phyloP scores from a whole-genome alignment of 495 filamentous ascomycete genomes.

The Penicillium desertorum region DNA sequence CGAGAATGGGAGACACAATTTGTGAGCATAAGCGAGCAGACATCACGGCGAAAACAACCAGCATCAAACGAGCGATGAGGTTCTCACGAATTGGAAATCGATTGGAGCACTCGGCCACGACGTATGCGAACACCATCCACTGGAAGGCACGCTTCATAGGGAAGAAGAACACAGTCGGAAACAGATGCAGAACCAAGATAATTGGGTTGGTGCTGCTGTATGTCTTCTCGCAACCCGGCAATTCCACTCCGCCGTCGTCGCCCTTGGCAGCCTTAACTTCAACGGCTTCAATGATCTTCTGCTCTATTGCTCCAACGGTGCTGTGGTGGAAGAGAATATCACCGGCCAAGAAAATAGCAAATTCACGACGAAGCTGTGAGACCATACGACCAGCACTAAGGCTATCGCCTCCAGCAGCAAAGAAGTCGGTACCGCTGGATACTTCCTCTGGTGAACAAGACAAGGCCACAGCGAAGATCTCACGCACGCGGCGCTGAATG shows the following conservation, averaged over 20 bases:
- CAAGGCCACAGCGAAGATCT: slow-evolving; percentile 31
- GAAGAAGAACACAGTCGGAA: slow-evolving; percentile 36
- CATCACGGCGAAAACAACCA: slow-evolving; percentile 33
- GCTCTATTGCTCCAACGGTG: slow-evolving; percentile 22
- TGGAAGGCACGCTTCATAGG: slow-evolving; percentile 39
- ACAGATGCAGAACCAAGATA: slow-evolving; percentile 38
- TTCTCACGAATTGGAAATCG: slow-evolving; percentile 22
- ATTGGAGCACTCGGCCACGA: slow-evolving; percentile 26
- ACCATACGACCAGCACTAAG: slow-evolving; percentile 43
- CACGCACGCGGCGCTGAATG: slow-evolving; percentile 29
- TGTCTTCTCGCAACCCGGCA: slow-evolving; percentile 29
- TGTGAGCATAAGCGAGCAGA: slow-evolving; percentile 27
- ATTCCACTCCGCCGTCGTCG: slow-evolving; percentile 11
- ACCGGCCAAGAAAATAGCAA: slow-evolving; percentile 36
- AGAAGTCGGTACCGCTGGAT: slow-evolving; percentile 38
- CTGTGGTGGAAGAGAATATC: slow-evolving; percentile 41
- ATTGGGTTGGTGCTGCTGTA: slow-evolving; percentile 41
- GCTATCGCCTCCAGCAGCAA: slow-evolving; percentile 47
- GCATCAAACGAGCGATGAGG: slow-evolving; percentile 33
- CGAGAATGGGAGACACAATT: slow-evolving; percentile 33
- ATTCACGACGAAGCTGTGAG: slow-evolving; percentile 38
- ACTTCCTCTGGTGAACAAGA: slow-evolving; percentile 21
- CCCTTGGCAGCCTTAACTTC: slow-evolving; percentile 21
- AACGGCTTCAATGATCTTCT: slow-evolving; percentile 27
- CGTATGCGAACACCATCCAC: slow-evolving; percentile 41